Evolutionary conservation across 2,329 filamentous ascomycete genomes (phyloP).

Genomic region (Mollisiaceae sp.): DNA sequence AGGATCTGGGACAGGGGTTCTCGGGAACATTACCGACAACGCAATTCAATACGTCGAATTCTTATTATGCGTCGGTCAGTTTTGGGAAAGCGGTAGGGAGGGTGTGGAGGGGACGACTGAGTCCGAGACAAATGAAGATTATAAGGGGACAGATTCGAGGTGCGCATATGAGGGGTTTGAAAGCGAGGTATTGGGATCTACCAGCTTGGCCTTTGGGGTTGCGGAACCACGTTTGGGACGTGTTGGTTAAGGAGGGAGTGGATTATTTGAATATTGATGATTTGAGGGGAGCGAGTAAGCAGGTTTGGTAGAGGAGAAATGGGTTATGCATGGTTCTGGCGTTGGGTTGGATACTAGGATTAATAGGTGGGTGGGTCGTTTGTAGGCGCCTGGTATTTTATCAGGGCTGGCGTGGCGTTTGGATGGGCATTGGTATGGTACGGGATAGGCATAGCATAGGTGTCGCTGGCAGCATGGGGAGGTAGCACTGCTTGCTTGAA

Average conservation of each 20-base stretch:
- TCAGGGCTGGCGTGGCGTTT: no score
- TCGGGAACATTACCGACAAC: constrained; percentile 45
- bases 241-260: constrained; percentile 59
- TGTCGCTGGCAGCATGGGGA: no score
- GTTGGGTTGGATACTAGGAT: neutral
- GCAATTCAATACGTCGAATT: constrained; percentile 59
- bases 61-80: constrained; percentile 68
- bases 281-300: constrained; percentile 47
- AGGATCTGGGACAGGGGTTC: constrained; percentile 48
- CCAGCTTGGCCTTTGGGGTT: constrained; percentile 60
- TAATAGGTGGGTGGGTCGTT: no score
- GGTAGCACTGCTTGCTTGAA: no score
- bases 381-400: no score
- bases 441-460: no score
- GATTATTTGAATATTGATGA: constrained; percentile 69
- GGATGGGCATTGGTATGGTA: neutral
- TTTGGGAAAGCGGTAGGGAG: constrained; percentile 59
- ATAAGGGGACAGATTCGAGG: constrained; percentile 52
- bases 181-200: constrained; percentile 64
- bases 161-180: constrained; percentile 58
- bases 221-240: constrained; percentile 61
- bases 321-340: neutral
- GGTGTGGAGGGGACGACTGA: constrained; percentile 53
- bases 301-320: constrained; percentile 30
- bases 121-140: constrained; percentile 48